Conservation (phyloP, 768 basidiomycete genomes). For the Ephemerocybe angulata region DNA sequence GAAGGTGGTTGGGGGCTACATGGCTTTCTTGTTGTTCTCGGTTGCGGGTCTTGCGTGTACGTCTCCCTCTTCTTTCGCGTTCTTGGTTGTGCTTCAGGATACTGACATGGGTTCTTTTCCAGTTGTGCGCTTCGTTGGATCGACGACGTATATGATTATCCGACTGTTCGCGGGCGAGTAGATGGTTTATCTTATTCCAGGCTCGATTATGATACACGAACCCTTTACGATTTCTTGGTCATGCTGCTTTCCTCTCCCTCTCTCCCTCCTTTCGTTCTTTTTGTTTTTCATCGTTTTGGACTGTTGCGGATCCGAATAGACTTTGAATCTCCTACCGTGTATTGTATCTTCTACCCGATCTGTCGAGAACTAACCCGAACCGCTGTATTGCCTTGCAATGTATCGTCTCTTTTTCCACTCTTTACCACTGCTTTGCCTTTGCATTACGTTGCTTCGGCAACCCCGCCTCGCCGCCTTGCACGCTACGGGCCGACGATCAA, state of each 20-base stretch:
- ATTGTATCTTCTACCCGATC: too few species aligned
- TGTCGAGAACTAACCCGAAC: too few species aligned
- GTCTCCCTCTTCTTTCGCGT: slow-evolving; percentile 23
- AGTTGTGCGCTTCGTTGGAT: slow-evolving; percentile 87
- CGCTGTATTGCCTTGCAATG: too few species aligned
- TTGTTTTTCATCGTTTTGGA: too few species aligned
- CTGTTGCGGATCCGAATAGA: too few species aligned
- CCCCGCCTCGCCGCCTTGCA: too few species aligned
- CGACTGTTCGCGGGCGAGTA: slow-evolving; percentile 90
- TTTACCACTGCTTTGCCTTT: too few species aligned
- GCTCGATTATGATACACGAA: not conserved
- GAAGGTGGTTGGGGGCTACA: slow-evolving; percentile 73
- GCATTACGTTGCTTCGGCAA: too few species aligned
- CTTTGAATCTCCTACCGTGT: too few species aligned
- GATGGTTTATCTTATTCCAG: not conserved
- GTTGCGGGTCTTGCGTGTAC: slow-evolving; percentile 84
- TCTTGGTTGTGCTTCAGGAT: not conserved
- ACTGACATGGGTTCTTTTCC: slow-evolving; percentile 3
- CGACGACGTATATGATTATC: slow-evolving; percentile 77
- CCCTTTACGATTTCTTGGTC: not conserved
- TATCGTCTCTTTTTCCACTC: too few species aligned
- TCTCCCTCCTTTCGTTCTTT: not conserved
- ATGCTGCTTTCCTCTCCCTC: not conserved
- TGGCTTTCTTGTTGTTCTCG: slow-evolving; percentile 85
- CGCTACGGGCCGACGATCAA: too few species aligned